These are phyloP conservation scores for Auricularia sp. DNA, from an alignment of 768 basidiomycete species.

Conservation along the genomic window DNA sequence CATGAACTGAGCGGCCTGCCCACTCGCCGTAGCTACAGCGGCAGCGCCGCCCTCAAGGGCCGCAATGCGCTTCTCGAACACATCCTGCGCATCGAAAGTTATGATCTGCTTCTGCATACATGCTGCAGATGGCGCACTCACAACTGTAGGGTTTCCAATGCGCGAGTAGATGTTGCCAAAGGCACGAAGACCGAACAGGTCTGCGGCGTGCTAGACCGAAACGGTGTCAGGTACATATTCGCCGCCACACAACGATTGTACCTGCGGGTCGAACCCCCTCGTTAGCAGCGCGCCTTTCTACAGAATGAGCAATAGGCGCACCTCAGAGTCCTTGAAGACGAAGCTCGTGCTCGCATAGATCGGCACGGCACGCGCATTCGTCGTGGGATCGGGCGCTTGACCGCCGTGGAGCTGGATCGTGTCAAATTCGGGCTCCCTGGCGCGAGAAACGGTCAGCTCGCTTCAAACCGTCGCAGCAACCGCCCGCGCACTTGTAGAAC, in stretches of 20 bases:
- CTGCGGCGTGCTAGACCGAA: slow-evolving; percentile 49
- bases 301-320: slow-evolving; percentile 20
- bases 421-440: slow-evolving; percentile 57
- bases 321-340: slow-evolving; percentile 61
- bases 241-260: not conserved
- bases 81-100: slow-evolving; percentile 35
- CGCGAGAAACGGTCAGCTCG: not conserved
- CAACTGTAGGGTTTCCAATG: slow-evolving; percentile 59
- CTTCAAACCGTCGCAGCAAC: not conserved
- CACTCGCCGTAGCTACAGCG: slow-evolving; percentile 57
- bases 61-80: slow-evolving; percentile 71
- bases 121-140: slow-evolving; percentile 18
- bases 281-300: not conserved
- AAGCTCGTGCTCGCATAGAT: slow-evolving; percentile 70
- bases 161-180: slow-evolving; percentile 46
- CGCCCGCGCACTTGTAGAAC: slow-evolving; percentile 6
- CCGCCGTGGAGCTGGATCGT: slow-evolving; percentile 76
- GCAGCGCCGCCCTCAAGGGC: slow-evolving; percentile 74
- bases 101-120: not conserved
- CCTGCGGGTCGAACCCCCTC: not conserved
- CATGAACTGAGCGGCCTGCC: slow-evolving; percentile 71
- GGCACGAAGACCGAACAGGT: slow-evolving; percentile 56
- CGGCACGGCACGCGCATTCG: slow-evolving; percentile 66
- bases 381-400: slow-evolving; percentile 50
- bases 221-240: not conserved